phyloP scores from a whole-genome alignment of 192 early-diverging fungal species.

The Spinellus fusiger region DNA sequence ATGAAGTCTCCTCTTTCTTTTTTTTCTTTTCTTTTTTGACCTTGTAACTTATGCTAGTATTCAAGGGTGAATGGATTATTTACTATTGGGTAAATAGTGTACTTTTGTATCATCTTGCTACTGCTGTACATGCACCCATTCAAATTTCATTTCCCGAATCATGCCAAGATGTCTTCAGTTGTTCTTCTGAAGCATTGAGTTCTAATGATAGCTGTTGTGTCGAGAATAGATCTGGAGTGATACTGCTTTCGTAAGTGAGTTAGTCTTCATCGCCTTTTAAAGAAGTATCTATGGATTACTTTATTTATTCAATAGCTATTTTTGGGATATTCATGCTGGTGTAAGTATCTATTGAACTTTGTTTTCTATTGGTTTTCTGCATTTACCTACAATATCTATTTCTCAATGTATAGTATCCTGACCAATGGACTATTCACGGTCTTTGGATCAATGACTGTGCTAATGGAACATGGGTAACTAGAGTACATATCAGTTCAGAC shows the following conservation, averaged over 20 bases:
- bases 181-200: neutral
- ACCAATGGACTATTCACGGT: conserved; percentile 64
- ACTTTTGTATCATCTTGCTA: too few species aligned
- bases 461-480: conserved; percentile 2
- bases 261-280: neutral
- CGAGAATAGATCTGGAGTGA: conserved; percentile 30
- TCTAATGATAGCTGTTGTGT: conserved; percentile 7
- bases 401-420: conserved; percentile 16
- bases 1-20: too few species aligned
- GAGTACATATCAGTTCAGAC: neutral
- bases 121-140: too few species aligned
- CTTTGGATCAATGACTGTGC: conserved; percentile 62
- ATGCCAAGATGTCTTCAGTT: neutral
- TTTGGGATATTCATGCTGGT: conserved; percentile 55
- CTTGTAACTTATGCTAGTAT: too few species aligned
- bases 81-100: too few species aligned
- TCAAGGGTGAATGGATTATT: too few species aligned
- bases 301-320: conserved; percentile 11
- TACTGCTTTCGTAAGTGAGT: conserved; percentile 29
- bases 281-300: neutral
- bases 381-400: conserved; percentile 13
- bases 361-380: neutral
- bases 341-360: neutral
- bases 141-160: too few species aligned
- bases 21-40: too few species aligned